Evolutionary conservation across 108 stramenopile genomes (phyloP).

Genomic region (Skeletonema potamos): DNA sequence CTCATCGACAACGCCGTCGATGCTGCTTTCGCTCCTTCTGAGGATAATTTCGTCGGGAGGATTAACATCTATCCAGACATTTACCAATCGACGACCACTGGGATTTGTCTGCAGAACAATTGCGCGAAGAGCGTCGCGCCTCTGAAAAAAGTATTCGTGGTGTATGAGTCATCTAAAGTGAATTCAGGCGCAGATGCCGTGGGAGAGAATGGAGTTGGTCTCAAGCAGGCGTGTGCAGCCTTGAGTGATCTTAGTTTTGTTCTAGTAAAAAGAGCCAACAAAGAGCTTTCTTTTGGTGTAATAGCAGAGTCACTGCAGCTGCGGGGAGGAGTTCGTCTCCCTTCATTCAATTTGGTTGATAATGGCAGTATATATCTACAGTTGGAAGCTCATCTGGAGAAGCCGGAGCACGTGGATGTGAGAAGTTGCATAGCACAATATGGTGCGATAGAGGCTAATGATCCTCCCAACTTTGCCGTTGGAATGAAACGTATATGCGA

Average conservation of each 20-base stretch:
- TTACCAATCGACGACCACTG: constrained; percentile 17
- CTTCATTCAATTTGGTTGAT: constrained; percentile 38
- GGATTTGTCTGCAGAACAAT: constrained; percentile 52
- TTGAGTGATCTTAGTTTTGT: constrained; percentile 33
- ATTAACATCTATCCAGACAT: constrained; percentile 31
- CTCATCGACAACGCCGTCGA: constrained; percentile 77
- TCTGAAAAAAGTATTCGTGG: constrained; percentile 45
- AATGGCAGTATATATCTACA: constrained; percentile 1
- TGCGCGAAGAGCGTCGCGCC: constrained; percentile 27
- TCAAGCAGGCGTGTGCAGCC: constrained; percentile 40
- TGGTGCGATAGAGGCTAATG: not conserved
- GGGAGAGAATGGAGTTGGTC: constrained; percentile 48
- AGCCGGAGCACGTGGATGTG: constrained; percentile 9
- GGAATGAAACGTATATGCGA: constrained; percentile 48
- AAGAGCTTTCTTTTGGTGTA: constrained; percentile 38
- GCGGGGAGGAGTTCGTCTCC: constrained; percentile 37
- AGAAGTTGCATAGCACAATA: constrained; percentile 25
- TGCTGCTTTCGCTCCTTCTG: constrained; percentile 40
- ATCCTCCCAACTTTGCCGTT: constrained; percentile 11
- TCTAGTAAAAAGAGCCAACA: constrained; percentile 14
- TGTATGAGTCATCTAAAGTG: constrained; percentile 50
- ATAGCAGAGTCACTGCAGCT: constrained; percentile 46
- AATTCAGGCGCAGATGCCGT: constrained; percentile 24
- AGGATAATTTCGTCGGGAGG: constrained; percentile 20
- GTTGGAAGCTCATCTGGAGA: constrained; percentile 20